Percentiles rank a stretch among this genome's conserved stretches.
Conservation (phyloP, 148 eudicot species). For the Rheum nobile region DNA sequence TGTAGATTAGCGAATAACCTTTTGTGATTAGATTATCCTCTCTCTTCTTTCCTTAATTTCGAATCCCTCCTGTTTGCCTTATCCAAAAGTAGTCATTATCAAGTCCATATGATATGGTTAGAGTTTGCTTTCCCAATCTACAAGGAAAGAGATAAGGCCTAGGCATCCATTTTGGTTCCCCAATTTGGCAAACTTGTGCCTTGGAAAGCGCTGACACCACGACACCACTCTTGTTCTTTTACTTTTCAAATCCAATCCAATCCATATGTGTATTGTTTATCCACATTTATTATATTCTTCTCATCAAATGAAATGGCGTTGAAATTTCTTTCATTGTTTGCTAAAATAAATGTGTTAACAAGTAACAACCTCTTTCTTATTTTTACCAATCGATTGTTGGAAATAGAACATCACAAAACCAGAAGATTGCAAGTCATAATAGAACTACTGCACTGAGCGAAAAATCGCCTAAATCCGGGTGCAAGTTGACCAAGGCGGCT, state of each 20-base stretch:
- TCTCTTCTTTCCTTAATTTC: background rate
- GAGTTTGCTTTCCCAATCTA: background rate
- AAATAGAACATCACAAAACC: no score
- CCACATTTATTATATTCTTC: background rate
- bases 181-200: background rate
- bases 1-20: background rate
- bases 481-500: no score
- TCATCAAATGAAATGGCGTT: background rate
- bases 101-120: background rate
- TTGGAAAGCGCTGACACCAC: background rate
- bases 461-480: no score
- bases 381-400: no score
- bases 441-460: no score
- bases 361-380: no score
- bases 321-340: no score
- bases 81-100: conserved; percentile 5
- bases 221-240: background rate
- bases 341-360: background rate
- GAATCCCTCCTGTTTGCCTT: background rate
- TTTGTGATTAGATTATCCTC: background rate
- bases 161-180: background rate
- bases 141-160: background rate
- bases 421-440: no score
- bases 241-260: background rate
- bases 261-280: background rate